Conservation (phyloP, 176 grass and related monocot species). For the Secale cereale region DNA sequence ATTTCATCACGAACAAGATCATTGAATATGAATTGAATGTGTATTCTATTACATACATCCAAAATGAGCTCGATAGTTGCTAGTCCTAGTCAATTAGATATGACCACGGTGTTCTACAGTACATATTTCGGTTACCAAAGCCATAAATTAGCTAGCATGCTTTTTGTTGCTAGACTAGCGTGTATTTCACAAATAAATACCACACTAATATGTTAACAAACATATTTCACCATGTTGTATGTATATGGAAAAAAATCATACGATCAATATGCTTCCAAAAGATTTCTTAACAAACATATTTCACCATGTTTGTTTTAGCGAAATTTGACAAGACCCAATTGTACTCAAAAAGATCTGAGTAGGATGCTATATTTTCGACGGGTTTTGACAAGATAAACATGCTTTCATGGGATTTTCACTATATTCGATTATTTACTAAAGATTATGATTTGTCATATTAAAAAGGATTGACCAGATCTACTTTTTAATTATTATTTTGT, state of each 20-base stretch:
- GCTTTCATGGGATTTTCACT: not conserved
- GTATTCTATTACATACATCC: not conserved
- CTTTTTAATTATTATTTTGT: not conserved
- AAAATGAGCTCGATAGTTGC: not conserved
- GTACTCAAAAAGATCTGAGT: not conserved
- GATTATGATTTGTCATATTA: not conserved
- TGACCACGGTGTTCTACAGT: not conserved
- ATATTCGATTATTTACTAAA: not conserved
- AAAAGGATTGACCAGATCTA: not conserved
- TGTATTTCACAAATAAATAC: not conserved
- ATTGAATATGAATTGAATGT: not conserved
- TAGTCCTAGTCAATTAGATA: not conserved
- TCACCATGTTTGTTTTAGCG: not conserved
- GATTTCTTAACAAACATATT: not conserved
- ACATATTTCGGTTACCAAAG: not conserved
- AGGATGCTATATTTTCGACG: not conserved
- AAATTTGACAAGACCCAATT: not conserved
- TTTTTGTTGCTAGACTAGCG: not conserved
- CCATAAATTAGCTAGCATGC: slow-evolving; percentile 2
- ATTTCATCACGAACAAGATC: not conserved
- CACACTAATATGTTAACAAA: not conserved
- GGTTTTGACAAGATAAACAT: not conserved
- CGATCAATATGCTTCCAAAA: not conserved
- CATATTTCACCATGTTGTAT: not conserved
- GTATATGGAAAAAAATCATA: too few species aligned